Evolutionary conservation across 495 filamentous ascomycete species (phyloP).

Genomic region (Penicillium manginii): DNA sequence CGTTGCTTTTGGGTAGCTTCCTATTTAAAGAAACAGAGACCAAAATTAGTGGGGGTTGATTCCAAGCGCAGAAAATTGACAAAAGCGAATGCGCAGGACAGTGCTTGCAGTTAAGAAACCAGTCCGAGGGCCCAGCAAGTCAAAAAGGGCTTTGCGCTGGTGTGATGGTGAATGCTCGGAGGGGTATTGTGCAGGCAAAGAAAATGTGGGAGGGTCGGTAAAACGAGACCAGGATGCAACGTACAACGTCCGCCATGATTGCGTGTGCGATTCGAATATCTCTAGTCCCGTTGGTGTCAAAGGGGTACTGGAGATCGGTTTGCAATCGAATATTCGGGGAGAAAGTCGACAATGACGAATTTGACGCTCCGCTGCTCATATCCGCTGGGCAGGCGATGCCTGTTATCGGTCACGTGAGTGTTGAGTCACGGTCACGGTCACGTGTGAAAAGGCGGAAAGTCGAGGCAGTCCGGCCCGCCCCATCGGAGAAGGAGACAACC

Average conservation of each 20-base stretch:
- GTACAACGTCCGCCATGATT: constrained; percentile 56
- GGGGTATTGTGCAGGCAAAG: constrained; percentile 39
- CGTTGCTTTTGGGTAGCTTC: constrained; percentile 59
- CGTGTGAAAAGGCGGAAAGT: constrained; percentile 10
- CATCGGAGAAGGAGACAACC: neutral
- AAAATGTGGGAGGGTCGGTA: constrained; percentile 52
- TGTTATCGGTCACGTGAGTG: constrained; percentile 44
- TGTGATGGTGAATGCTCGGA: constrained; percentile 23
- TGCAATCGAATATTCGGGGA: constrained; percentile 5
- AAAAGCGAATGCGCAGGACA: constrained; percentile 16
- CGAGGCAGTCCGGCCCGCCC: constrained; percentile 13
- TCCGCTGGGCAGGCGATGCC: constrained; percentile 33
- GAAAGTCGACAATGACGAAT: constrained; percentile 25
- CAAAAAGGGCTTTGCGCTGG: constrained; percentile 16
- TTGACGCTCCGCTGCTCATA: constrained; percentile 27
- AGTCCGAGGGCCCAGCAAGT: constrained; percentile 4
- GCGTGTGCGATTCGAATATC: constrained; percentile 17
- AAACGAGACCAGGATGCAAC: constrained; percentile 50
- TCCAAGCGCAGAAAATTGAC: constrained; percentile 2
- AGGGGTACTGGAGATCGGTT: neutral
- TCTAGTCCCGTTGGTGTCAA: constrained; percentile 18
- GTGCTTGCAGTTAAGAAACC: neutral
- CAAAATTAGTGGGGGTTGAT: constrained; percentile 14
- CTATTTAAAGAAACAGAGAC: constrained; percentile 17
- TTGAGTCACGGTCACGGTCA: constrained; percentile 31